phyloP scores from a whole-genome alignment of 176 grass and related monocot species.

The Raddia distichophylla region DNA sequence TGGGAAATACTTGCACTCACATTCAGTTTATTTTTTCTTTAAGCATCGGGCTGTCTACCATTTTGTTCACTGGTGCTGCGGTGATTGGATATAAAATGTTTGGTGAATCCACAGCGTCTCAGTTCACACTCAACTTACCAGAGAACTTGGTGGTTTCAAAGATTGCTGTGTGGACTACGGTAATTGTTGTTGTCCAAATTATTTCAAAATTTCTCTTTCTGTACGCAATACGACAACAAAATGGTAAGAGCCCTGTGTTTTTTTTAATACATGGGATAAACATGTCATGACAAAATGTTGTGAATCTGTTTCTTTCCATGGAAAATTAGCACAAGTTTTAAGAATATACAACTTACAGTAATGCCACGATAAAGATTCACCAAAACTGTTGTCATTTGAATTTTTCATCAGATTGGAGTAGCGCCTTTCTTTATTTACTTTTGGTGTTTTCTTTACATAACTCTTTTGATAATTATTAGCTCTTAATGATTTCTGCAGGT shows the following conservation, averaged over 20 bases:
- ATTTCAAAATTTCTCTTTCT: neutral
- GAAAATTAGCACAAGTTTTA: slow-evolving; percentile 7
- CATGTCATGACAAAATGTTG: neutral
- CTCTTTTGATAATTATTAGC: neutral
- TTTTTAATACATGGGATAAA: neutral
- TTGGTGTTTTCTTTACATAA: neutral
- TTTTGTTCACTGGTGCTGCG: slow-evolving; percentile 63
- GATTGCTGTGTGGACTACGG: slow-evolving; percentile 90
- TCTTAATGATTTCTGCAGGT: slow-evolving; percentile 58
- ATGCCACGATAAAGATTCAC: slow-evolving; percentile 1
- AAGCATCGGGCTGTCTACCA: slow-evolving; percentile 74
- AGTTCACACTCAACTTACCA: slow-evolving; percentile 93
- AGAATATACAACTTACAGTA: neutral
- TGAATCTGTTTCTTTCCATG: neutral
- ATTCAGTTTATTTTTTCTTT: slow-evolving; percentile 31
- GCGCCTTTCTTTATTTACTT: neutral
- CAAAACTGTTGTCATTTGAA: neutral
- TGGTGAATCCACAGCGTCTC: slow-evolving; percentile 76
- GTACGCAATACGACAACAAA: neutral
- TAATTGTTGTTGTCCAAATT: slow-evolving; percentile 32
- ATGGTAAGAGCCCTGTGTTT: neutral
- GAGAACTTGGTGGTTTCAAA: slow-evolving; percentile 78
- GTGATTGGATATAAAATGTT: slow-evolving; percentile 89
- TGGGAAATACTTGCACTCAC: neutral
- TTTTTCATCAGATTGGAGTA: neutral